A percentile compares a stretch with the other conserved stretches of the same genome.
Conservation (phyloP, 257 asterid genomes). For the Leptodermis oblonga region DNA sequence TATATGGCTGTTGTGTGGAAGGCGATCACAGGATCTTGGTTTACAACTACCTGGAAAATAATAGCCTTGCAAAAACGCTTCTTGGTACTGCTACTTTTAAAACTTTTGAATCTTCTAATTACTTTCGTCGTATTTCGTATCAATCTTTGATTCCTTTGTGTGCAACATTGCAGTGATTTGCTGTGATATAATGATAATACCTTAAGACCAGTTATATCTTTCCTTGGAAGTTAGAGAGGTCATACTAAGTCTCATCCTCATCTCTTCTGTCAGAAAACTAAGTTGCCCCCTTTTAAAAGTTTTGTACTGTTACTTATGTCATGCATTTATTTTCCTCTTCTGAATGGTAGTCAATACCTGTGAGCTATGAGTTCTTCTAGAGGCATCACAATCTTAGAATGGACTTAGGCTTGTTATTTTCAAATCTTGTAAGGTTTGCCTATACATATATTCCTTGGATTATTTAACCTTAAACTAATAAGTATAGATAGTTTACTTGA, state of each 20-base stretch:
- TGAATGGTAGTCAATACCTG: not conserved
- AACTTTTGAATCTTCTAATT: not conserved
- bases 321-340: not conserved
- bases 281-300: not conserved
- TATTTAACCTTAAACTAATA: not conserved
- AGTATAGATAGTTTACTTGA: not conserved
- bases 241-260: not conserved
- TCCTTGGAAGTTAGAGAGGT: not conserved
- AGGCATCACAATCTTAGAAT: slow-evolving; percentile 2
- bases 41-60: slow-evolving; percentile 88
- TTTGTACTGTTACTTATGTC: not conserved
- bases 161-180: not conserved
- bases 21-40: slow-evolving; percentile 74
- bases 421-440: not conserved
- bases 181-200: not conserved
- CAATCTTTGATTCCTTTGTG: not conserved
- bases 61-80: slow-evolving; percentile 80
- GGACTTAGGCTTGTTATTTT: not conserved
- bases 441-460: not conserved
- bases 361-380: not conserved
- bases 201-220: not conserved
- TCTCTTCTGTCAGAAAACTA: not conserved
- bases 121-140: not conserved
- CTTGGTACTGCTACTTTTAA: slow-evolving; percentile 48
- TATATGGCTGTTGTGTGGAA: slow-evolving; percentile 90